Conservation (phyloP, 352 stramenopile species). For the Thalassiosira sp. region DNA sequence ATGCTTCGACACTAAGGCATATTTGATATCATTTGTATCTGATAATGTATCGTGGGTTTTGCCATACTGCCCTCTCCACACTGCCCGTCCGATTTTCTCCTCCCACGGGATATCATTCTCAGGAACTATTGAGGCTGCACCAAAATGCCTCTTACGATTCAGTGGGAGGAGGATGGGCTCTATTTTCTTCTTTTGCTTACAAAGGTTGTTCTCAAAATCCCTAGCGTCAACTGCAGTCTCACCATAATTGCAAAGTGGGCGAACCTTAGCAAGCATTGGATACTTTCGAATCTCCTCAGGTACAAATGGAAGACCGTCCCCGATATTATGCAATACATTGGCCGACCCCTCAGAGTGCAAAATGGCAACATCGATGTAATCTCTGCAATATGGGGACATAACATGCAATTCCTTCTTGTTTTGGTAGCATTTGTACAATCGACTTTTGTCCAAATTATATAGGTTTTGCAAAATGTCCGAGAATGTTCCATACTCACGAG, state of each 20-base stretch:
- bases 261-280: constrained; percentile 56
- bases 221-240: background rate
- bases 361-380: constrained; percentile 62
- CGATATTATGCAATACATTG: constrained; percentile 55
- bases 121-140: constrained; percentile 27
- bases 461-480: constrained; percentile 50
- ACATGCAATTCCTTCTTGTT: constrained; percentile 52
- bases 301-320: constrained; percentile 50
- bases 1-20: constrained; percentile 67
- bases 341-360: constrained; percentile 46
- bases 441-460: constrained; percentile 41
- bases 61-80: constrained; percentile 54
- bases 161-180: constrained; percentile 53
- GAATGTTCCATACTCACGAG: constrained; percentile 47
- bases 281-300: constrained; percentile 34
- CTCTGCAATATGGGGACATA: constrained; percentile 53
- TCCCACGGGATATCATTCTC: constrained; percentile 51
- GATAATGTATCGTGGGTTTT: constrained; percentile 26
- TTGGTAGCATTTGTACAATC: constrained; percentile 41
- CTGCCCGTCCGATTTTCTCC: constrained; percentile 40
- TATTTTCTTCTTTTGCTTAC: constrained; percentile 13
- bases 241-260: constrained; percentile 25
- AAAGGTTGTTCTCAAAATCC: constrained; percentile 25
- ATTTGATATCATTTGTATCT: constrained; percentile 51
- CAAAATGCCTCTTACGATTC: constrained; percentile 56